These are phyloP conservation scores for Scedosporium boydii DNA, from an alignment of 2,329 filamentous ascomycete species.

Conservation along the genomic window DNA sequence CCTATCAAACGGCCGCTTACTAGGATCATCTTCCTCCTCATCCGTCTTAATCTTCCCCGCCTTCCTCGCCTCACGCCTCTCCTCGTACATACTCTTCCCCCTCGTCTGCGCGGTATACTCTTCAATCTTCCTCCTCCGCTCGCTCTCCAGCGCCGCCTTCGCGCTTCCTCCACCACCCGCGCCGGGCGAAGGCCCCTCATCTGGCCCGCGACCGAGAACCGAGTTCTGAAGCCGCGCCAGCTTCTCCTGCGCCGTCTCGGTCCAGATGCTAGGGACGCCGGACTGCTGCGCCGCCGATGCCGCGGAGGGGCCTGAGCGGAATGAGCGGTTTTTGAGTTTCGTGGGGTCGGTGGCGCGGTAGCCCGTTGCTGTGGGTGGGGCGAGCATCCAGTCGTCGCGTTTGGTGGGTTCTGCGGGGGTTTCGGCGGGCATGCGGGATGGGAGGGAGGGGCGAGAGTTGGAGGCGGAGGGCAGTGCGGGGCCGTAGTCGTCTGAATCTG, in stretches of 20 bases:
- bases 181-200: slow-evolving; percentile 23
- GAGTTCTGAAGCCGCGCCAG: slow-evolving; percentile 70
- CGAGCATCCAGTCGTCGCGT: slow-evolving; percentile 80
- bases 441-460: slow-evolving; percentile 35
- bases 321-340: slow-evolving; percentile 72
- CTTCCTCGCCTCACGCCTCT: slow-evolving; percentile 37
- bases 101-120: slow-evolving; percentile 43
- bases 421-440: slow-evolving; percentile 18
- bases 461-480: slow-evolving; percentile 45
- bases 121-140: slow-evolving; percentile 35
- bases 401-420: slow-evolving; percentile 35
- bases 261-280: slow-evolving; percentile 65
- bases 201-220: slow-evolving; percentile 60
- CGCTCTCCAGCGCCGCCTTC: slow-evolving; percentile 45
- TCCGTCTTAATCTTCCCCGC: slow-evolving; percentile 25
- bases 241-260: slow-evolving; percentile 84
- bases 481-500: slow-evolving; percentile 44
- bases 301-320: slow-evolving; percentile 54
- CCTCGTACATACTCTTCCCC: slow-evolving; percentile 49
- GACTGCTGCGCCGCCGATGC: slow-evolving; percentile 13
- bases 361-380: slow-evolving; percentile 49
- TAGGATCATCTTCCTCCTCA: slow-evolving; percentile 81
- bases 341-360: slow-evolving; percentile 65
- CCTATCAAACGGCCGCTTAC: slow-evolving; percentile 75
- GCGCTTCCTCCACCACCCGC: slow-evolving; percentile 10